Percentiles rank a stretch among this genome's conserved stretches.
Conservation (phyloP, 2,329 filamentous ascomycete genomes). For the Elsinoe batatas region DNA sequence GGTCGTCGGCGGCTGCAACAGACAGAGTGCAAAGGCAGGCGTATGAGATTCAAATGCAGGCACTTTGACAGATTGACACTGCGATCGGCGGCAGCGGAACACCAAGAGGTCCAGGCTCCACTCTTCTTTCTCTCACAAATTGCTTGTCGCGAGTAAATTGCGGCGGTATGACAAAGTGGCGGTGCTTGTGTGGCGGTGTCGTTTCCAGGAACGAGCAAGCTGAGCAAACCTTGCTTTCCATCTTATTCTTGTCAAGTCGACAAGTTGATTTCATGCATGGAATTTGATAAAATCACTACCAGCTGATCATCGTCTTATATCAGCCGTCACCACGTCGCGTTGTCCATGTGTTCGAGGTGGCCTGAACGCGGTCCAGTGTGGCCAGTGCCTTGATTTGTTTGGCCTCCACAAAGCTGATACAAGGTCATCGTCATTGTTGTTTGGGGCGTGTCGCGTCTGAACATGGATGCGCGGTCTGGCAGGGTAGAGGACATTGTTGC, state of each 20-base stretch:
- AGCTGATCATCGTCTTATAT: background rate
- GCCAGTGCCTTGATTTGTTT: background rate
- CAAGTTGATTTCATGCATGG: background rate
- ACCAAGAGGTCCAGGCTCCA: background rate
- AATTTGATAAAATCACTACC: background rate
- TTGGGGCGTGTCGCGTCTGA: background rate
- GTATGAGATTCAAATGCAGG: background rate
- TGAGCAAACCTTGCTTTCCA: slow-evolving; percentile 2
- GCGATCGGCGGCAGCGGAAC: background rate
- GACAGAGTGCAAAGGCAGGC: background rate
- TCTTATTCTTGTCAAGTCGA: background rate
- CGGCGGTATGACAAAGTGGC: background rate
- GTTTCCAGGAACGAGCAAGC: background rate
- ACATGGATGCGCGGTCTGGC: too few species aligned
- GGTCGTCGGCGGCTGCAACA: slow-evolving; percentile 10
- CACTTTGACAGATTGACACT: slow-evolving; percentile 10
- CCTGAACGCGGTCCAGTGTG: background rate
- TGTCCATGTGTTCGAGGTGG: background rate
- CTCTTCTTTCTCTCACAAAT: background rate
- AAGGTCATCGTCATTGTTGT: background rate
- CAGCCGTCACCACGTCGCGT: background rate
- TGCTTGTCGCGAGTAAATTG: slow-evolving; percentile 3
- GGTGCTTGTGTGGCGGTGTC: background rate
- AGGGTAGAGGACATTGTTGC: too few species aligned
- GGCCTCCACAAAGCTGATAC: slow-evolving; percentile 3